These are phyloP conservation scores for Petunia secreta DNA, from an alignment of 257 asterid genomes.

Conservation along the genomic window DNA sequence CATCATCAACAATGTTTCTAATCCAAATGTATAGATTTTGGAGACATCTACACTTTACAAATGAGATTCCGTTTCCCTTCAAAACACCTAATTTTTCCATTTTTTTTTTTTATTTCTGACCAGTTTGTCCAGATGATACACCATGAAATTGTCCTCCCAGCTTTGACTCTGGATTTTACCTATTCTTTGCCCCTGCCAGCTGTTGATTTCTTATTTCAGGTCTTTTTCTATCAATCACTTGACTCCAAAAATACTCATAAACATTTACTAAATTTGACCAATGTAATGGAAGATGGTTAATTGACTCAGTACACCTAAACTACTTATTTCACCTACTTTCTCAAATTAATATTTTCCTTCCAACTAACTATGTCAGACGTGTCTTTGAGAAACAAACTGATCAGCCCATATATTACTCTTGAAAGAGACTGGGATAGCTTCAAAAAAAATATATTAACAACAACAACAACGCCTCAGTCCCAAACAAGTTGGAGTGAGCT, in stretches of 20 bases:
- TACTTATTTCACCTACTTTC: slow-evolving; percentile 19
- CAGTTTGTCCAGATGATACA: not conserved
- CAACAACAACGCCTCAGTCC: too few relatives aligned
- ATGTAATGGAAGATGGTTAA: not conserved
- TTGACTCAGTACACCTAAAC: slow-evolving; percentile 21
- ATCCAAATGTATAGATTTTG: not conserved
- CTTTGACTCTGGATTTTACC: not conserved
- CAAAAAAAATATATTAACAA: not conserved
- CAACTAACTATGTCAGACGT: not conserved
- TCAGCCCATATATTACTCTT: not conserved
- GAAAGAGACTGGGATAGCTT: not conserved
- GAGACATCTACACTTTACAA: slow-evolving; percentile 13
- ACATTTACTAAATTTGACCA: not conserved
- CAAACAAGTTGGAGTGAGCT: too few relatives aligned
- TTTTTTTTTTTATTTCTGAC: not conserved
- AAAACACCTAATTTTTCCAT: not conserved
- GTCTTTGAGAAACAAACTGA: not conserved
- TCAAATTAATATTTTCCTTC: slow-evolving; percentile 23
- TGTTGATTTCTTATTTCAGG: slow-evolving; percentile 6
- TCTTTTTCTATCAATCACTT: not conserved
- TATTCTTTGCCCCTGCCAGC: not conserved
- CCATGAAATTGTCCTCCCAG: not conserved
- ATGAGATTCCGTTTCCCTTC: not conserved
- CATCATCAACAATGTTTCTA: not conserved
- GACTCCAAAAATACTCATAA: too few relatives aligned